Evolutionary conservation across 345 rosid genomes (phyloP).

Genomic region (Aethionema arabicum): DNA sequence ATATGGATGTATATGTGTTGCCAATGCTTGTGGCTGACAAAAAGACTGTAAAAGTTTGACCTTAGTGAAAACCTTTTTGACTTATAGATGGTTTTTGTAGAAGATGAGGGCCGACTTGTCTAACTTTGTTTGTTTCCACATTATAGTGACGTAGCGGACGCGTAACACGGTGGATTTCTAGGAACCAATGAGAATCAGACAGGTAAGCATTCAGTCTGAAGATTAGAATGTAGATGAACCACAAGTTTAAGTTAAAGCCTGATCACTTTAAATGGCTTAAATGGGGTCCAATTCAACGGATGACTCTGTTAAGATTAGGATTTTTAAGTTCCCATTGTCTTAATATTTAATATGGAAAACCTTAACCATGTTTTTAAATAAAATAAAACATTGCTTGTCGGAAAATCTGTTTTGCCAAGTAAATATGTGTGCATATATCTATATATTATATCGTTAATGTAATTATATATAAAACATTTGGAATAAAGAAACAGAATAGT

Average conservation of each 20-base stretch:
- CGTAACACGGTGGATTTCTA: slow-evolving; percentile 6
- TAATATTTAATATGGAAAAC: too few species aligned
- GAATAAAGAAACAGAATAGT: slow-evolving; percentile 10
- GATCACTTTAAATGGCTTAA: too few species aligned
- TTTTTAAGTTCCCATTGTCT: too few species aligned
- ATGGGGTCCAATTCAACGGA: too few species aligned
- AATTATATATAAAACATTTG: slow-evolving; percentile 3
- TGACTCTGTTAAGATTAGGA: too few species aligned
- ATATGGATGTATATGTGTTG: too few species aligned
- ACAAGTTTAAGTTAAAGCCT: too few species aligned
- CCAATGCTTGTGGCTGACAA: too few species aligned
- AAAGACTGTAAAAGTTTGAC: too few species aligned
- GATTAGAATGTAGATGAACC: slow-evolving; percentile 33
- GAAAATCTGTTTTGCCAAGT: too few species aligned
- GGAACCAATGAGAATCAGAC: slow-evolving; percentile 26
- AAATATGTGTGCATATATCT: not conserved
- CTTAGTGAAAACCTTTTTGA: not conserved
- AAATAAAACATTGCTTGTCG: too few species aligned
- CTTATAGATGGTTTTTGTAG: not conserved
- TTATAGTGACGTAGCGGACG: slow-evolving; percentile 25
- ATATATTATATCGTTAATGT: not conserved
- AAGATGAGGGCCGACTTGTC: slow-evolving; percentile 15
- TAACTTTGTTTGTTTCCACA: not conserved
- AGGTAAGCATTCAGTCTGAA: not conserved
- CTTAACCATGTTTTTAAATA: too few species aligned